Base-by-base conservation (phyloP, 768 basidiomycete species). In the Macrolepiota dolichaula region DNA sequence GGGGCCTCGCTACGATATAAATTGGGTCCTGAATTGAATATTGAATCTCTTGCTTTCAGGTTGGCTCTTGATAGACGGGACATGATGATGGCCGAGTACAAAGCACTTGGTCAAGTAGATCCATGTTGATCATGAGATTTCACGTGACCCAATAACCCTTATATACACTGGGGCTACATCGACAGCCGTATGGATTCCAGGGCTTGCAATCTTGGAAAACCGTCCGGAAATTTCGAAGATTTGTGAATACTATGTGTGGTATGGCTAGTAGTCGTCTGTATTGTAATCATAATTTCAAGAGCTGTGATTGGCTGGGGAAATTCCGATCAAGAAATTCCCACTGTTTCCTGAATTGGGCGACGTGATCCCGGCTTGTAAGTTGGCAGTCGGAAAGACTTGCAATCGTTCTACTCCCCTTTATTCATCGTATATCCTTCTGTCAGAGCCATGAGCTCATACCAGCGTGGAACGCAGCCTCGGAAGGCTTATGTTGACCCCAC, bases 21-120 rank as follows among this genome's bases (percentile, higher is more conserved):
- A 17, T 88, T 86, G 36, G 87, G 79, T 4, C 85, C 83, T n/a
- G 85, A 79, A 1, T 84, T 74, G 70, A 92, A 92, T 9, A 92
- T 76, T 1, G 91, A 92, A 38, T 91, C 88, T 63, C 91, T 69
- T 65, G 81, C 70, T 74, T 81, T 76, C 72, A 89, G 53, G 72
- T 79, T 72, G 70, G 79, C 69, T 72, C 85, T 78, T 69, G 83
- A 77, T 42, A 79, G 66, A 57, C 81, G 81, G 51, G 83, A 83
- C 83, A 84, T 83, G 49, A 37, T 24, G 46, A 35, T 24, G 51
- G 47, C 32, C 17, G 17, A 24, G 19, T 32, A 44, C 40, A 11
- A 9, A 40, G 37, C 49, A 22, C 25, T 11, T 32, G 29, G 29
- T 7, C 38, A 4, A 29, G n/a, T 42, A 24, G 54, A 44, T 55